phyloP scores from a whole-genome alignment of 495 filamentous ascomycete species.

The Aspergillus mulundensis region DNA sequence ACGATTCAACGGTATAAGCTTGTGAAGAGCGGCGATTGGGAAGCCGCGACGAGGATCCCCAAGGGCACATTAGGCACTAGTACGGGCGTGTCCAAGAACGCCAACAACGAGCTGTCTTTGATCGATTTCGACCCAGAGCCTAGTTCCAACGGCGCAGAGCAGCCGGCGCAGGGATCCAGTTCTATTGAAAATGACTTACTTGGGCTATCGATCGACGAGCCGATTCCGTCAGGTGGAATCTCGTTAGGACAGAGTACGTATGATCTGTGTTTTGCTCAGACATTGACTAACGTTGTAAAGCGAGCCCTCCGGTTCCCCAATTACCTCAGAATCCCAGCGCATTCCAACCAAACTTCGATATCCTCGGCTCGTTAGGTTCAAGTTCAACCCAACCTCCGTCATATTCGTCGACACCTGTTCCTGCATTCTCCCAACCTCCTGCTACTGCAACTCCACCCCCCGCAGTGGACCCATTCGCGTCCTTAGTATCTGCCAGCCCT shows the following conservation, averaged over 20 bases:
- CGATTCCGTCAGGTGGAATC: constrained; percentile 72
- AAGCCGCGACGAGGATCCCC: constrained; percentile 79
- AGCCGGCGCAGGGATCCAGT: constrained; percentile 31
- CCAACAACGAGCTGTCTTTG: constrained; percentile 81
- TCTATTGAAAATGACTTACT: constrained; percentile 63
- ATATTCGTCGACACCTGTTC: constrained; percentile 46
- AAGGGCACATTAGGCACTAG: constrained; percentile 74
- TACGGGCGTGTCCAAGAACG: constrained; percentile 67
- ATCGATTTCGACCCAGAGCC: constrained; percentile 81
- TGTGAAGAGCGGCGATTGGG: constrained; percentile 87
- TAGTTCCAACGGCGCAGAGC: constrained; percentile 38
- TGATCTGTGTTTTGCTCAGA: background rate
- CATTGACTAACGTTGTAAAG: background rate
- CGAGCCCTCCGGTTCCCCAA: constrained; percentile 11
- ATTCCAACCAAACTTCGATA: constrained; percentile 55
- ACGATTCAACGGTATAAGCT: constrained; percentile 93
- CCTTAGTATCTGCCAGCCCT: constrained; percentile 56
- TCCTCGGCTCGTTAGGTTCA: constrained; percentile 51
- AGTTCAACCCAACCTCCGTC: constrained; percentile 45
- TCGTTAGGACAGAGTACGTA: constrained; percentile 70
- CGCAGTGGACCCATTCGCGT: constrained; percentile 62
- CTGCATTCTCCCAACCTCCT: constrained; percentile 22
- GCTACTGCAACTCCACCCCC: constrained; percentile 38
- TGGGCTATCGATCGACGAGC: constrained; percentile 62
- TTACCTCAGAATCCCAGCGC: constrained; percentile 32